These are phyloP conservation scores for Uncinocarpus reesii DNA, from an alignment of 2,329 filamentous ascomycete genomes.

Conservation along the genomic window DNA sequence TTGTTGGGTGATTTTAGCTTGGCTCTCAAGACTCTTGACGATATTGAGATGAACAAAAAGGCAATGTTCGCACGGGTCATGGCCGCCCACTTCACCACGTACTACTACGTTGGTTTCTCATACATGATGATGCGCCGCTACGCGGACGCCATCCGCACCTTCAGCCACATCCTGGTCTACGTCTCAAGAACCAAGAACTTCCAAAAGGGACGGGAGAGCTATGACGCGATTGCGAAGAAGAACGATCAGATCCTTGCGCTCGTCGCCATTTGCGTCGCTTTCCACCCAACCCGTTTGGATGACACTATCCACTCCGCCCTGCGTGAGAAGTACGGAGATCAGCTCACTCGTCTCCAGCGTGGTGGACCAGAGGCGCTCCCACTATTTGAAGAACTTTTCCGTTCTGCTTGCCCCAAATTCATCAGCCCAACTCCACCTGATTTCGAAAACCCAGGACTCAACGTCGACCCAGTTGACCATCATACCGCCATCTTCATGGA, in stretches of 20 bases:
- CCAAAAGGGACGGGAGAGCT: conserved; percentile 84
- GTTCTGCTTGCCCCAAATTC: conserved; percentile 96
- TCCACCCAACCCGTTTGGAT: conserved; percentile 92
- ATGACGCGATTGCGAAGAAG: conserved; percentile 99
- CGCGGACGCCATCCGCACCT: conserved; percentile 98
- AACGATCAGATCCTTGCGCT: conserved; percentile 99
- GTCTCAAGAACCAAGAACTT: conserved; percentile 99
- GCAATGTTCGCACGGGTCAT: conserved; percentile 99
- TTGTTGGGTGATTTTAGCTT: conserved; percentile 95
- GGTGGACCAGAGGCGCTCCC: conserved; percentile 91
- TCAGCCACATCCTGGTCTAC: conserved; percentile 99
- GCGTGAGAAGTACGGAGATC: conserved; percentile 97
- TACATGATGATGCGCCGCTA: conserved; percentile 99
- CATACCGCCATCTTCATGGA: conserved; percentile 98
- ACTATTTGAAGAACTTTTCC: conserved; percentile 97
- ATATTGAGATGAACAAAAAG: conserved; percentile 99
- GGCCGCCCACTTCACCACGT: conserved; percentile 98
- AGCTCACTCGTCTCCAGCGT: conserved; percentile 91
- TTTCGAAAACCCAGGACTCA: conserved; percentile 92
- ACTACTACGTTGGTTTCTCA: conserved; percentile 99
- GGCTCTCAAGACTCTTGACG: conserved; percentile 95
- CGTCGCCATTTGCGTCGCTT: conserved; percentile 96
- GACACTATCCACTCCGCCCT: conserved; percentile 98
- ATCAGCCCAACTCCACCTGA: conserved; percentile 95
- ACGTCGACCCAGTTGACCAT: conserved; percentile 95